Evolutionary conservation across 2,329 filamentous ascomycete genomes (phyloP), one percentile per base, ranked within the genome.

Genomic region (Ceratocystis ficicola): DNA sequence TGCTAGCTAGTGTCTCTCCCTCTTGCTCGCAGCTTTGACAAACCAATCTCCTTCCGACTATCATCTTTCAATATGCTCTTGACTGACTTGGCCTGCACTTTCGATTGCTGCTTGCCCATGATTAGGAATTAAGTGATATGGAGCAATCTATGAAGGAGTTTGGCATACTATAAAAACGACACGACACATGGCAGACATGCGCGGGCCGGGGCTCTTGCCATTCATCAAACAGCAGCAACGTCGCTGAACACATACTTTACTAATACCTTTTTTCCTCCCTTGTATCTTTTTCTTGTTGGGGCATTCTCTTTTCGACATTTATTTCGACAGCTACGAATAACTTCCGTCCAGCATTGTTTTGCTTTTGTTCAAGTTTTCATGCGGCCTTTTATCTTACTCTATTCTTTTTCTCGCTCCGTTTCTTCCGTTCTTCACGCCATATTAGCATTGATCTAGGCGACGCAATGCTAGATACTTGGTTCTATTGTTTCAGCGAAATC

Each of bases 131-230:
- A 22, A 67, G 79, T 66, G 70, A 74, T 48, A 69, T 79, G 66
- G 69, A 74, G 63, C 70, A 69, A 15, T 73, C 73, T 44, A 73
- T 80, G 66, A 76, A 76, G 72, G 70, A 74, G 12, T 69, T 70
- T 20, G 79, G 78, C n/a, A 70, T 78, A 50, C 46, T 79, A 50
- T 80, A 74, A 73, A 65, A 41, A 50, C 48, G 32, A 44, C 52
- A 15, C 36, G 30, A 46, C 59, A 36, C 52, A 36, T 36, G 32
- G 32, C 32, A 36, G 32, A 36, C 32, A 12, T 36, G 10, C 32
- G 32, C 32, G 8, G 32, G 32, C 10, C 32, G 32, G 32, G 25
- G 57, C 44, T 44, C 48, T 25, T 22, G 20, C 3, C 30, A 41
- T 17, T 60, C 28, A 41, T 20, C 44, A 8, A 25, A n/a, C 41